Evolutionary conservation across 164 flowering plant species (phyloP).

Genomic region (Piper longum): DNA sequence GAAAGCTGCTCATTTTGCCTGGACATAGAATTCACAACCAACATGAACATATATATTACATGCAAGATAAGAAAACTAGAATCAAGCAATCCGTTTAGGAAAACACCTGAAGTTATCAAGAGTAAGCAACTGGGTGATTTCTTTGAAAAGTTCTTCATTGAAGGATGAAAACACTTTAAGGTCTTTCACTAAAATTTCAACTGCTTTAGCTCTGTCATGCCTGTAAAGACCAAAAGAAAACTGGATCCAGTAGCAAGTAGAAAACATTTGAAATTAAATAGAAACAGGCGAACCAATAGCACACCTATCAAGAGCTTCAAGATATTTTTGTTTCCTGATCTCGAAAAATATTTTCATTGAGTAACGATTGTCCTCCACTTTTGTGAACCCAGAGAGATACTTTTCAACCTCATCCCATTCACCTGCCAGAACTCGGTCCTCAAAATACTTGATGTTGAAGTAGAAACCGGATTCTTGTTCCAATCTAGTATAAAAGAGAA

Average conservation of each 20-base stretch:
- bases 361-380: constrained; percentile 23
- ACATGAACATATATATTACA: too few species aligned
- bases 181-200: constrained; percentile 71
- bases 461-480: constrained; percentile 17
- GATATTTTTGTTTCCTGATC: constrained; percentile 41
- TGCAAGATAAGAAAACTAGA: not conserved
- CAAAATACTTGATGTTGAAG: constrained; percentile 60
- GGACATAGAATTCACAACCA: constrained; percentile 5
- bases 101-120: constrained; percentile 71
- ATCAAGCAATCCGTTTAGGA: not conserved
- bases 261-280: not conserved
- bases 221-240: constrained; percentile 16
- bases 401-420: constrained; percentile 59
- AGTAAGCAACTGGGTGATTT: constrained; percentile 69
- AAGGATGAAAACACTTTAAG: constrained; percentile 73
- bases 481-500: constrained; percentile 8
- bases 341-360: constrained; percentile 13
- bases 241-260: not conserved
- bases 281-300: not conserved
- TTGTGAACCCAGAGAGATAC: constrained; percentile 33
- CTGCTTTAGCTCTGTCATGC: constrained; percentile 67
- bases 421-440: constrained; percentile 53
- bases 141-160: constrained; percentile 75
- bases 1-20: constrained; percentile 86
- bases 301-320: constrained; percentile 40